Evolutionary conservation across 805 yeast genomes (phyloP).

Genomic region (Cephaloascus albidus): DNA sequence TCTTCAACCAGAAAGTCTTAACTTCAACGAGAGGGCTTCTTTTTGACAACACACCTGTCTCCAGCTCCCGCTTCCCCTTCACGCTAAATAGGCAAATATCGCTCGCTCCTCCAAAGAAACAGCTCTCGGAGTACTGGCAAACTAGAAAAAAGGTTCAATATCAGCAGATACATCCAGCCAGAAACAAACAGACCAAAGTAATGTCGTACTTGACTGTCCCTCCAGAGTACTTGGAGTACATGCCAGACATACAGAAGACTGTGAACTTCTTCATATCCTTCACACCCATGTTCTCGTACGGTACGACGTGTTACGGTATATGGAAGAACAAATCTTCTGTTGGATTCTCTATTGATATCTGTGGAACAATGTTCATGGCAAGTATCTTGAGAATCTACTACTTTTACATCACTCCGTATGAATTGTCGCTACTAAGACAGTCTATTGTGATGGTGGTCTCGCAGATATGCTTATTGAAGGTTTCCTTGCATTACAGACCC

Average conservation of each 20-base stretch:
- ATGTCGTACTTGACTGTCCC: not conserved
- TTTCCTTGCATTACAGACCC: conserved; percentile 51
- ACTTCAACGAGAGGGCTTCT: no score
- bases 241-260: conserved; percentile 36
- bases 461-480: conserved; percentile 55
- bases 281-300: conserved; percentile 83
- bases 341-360: conserved; percentile 87
- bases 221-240: not conserved
- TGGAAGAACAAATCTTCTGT: conserved; percentile 51
- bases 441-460: conserved; percentile 78
- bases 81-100: no score
- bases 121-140: no score
- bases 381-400: conserved; percentile 66
- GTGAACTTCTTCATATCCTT: conserved; percentile 62
- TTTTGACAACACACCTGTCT: no score
- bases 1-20: no score
- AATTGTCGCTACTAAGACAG: conserved; percentile 68
- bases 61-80: no score
- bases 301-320: conserved; percentile 69
- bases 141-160: no score
- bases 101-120: no score
- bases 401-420: conserved; percentile 75
- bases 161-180: no score
- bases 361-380: conserved; percentile 83
- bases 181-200: no score